Evolutionary conservation across 1,139 yeast species (phyloP).

Genomic region (Candida glucosophila): DNA sequence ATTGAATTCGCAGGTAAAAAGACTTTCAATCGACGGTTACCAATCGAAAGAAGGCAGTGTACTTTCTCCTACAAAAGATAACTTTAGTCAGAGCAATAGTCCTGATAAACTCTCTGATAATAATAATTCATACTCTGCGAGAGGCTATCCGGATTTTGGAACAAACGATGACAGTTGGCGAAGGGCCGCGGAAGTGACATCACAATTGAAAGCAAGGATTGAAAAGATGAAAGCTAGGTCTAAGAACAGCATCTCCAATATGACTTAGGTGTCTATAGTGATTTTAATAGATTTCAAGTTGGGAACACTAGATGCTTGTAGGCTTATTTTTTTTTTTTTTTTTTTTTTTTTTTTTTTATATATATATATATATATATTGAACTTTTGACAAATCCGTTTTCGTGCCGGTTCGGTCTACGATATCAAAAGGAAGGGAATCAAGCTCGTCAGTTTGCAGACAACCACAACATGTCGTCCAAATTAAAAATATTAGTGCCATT

Average conservation of each 20-base stretch:
- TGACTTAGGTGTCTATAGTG: conserved; percentile 2
- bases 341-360: no score
- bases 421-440: no score
- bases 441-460: no score
- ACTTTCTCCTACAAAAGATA: conserved; percentile 6
- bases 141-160: no score
- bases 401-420: no score
- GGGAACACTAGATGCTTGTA: no score
- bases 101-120: conserved; percentile 11
- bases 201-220: conserved; percentile 75
- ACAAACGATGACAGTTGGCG: conserved; percentile 72
- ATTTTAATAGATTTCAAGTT: no score
- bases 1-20: conserved; percentile 34
- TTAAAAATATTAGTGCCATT: conserved; percentile 85
- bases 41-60: conserved; percentile 12
- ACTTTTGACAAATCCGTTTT: no score
- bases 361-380: no score
- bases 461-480: conserved; percentile 22
- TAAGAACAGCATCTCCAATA: conserved; percentile 11
- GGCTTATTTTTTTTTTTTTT: no score
- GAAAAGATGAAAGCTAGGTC: conserved; percentile 80
- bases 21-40: conserved; percentile 36
- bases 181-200: conserved; percentile 84
- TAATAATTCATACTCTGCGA: conserved; percentile 7
- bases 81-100: conserved; percentile 10